These are phyloP conservation scores for Ambrosia hybrid DNA, from an alignment of 140 eudicot species.

Conservation along the genomic window DNA sequence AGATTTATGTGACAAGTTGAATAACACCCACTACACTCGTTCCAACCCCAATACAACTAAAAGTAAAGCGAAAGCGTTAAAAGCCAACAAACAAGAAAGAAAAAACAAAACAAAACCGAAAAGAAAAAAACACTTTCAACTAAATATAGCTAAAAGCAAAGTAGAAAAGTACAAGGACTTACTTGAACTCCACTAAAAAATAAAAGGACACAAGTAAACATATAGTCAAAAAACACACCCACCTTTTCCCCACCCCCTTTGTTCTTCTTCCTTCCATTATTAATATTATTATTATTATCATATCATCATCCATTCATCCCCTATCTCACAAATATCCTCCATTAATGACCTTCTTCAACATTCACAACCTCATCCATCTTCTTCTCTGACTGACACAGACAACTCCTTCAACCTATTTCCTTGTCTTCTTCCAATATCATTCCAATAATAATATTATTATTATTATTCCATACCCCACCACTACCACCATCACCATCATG, in stretches of 20 bases:
- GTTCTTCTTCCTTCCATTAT: constrained; percentile 42
- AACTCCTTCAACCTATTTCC: constrained; percentile 20
- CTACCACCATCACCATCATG: constrained; percentile 33
- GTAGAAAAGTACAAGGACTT: constrained; percentile 9
- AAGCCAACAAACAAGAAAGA: too few relatives aligned
- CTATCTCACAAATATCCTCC: constrained; percentile 16
- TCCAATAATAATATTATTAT: too few relatives aligned
- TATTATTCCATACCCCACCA: not conserved
- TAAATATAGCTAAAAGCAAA: not conserved
- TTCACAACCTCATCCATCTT: not conserved
- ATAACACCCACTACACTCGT: too few relatives aligned
- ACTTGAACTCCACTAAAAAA: constrained; percentile 9
- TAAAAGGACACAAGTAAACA: constrained; percentile 19
- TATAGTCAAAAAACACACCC: constrained; percentile 14
- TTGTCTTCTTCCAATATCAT: constrained; percentile 16
- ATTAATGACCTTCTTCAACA: constrained; percentile 24
- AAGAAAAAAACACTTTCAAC: not conserved
- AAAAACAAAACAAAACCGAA: too few relatives aligned
- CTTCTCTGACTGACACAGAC: constrained; percentile 38
- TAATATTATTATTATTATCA: not conserved
- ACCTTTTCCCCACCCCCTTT: constrained; percentile 30
- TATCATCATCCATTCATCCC: not conserved
- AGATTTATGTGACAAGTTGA: too few relatives aligned
- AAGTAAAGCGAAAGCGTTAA: too few relatives aligned
- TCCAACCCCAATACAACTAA: too few relatives aligned